Evolutionary conservation across 164 flowering plant genomes (phyloP), one percentile per base, ranked within the genome.

Genomic region (Pachysandra terminalis): DNA sequence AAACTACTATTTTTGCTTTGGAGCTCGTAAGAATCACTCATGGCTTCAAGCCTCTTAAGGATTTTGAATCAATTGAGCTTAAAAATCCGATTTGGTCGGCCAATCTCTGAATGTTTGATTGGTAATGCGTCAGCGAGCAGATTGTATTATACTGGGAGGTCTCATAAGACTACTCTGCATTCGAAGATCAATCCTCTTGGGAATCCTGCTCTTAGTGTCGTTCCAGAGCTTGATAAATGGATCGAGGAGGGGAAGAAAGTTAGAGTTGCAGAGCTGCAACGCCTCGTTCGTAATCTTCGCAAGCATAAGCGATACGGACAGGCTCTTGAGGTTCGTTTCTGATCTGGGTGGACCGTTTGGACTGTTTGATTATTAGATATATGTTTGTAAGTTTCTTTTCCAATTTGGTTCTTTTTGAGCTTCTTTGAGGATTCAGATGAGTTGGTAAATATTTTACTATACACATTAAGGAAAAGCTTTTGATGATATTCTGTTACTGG

Each of bases 201-300:
- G 23, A 54, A 70, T 70, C 89, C 89, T 21, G 55, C 35, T 41
- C 27, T 56, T 3, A 85, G 79, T 26, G 69, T 91, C 0, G 75
- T 69, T 2, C 82, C 88, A 0, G 88, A 82, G 82, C 90, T 93
- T 35, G 91, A 93, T 41, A 70, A 69, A 9, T 93, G 96, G 97
- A 74, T 82, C 10, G 67, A 77, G 12, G 65, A 64, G n/a, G 91
- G 89, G 13, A 81, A 78, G 13, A 81, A 74, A 62, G 76, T 83
- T 37, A 54, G 77, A 3, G 73, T 80, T n/a, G 80, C 74, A 0
- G 90, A 88, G 80, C 81, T 93, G 22, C 72, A 74, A 19, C 87
- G 86, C 63, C 80, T 93, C 59, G 53, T 93, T 73, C 82, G 56
- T 32, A 90, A 87, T 54, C 86, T 93, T 22, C 88, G 98, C 57